phyloP scores from a whole-genome alignment of 345 rosid species.

The Populus deltoides region DNA sequence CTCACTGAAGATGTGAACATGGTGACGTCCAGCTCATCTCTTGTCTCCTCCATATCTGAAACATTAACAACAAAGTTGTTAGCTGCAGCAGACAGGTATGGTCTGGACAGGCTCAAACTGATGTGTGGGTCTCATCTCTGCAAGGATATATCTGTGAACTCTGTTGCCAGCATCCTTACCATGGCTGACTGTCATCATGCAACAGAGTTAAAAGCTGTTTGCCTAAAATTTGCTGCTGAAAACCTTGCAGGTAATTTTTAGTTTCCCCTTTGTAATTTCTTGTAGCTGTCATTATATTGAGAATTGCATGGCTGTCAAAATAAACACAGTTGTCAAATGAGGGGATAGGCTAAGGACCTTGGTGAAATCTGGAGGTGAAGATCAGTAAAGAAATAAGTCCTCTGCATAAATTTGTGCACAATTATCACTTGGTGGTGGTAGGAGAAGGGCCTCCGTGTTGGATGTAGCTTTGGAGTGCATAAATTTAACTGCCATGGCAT shows the following conservation, averaged over 20 bases:
- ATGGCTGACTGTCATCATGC: conserved; percentile 61
- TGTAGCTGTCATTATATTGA: not conserved
- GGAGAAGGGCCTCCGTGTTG: not conserved
- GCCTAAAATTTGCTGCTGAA: conserved; percentile 60
- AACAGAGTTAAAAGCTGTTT: conserved; percentile 47
- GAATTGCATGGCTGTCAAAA: not conserved
- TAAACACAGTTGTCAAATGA: not conserved
- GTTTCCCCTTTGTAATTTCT: conserved; percentile 3
- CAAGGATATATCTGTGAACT: conserved; percentile 50
- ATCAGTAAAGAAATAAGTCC: not conserved
- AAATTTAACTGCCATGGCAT: not conserved
- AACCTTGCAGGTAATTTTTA: conserved; percentile 40
- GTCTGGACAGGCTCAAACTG: conserved; percentile 48
- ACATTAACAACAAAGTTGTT: conserved; percentile 45
- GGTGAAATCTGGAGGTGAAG: not conserved
- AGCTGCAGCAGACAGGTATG: conserved; percentile 57
- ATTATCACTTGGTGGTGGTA: not conserved
- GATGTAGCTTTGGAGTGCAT: not conserved
- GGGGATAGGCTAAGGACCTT: not conserved
- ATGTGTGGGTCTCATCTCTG: conserved; percentile 59
- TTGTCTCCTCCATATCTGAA: conserved; percentile 37
- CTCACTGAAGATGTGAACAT: conserved; percentile 55
- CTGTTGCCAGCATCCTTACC: conserved; percentile 49
- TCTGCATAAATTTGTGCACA: not conserved
- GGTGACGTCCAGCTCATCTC: conserved; percentile 35